Conservation (phyloP, 352 stramenopile genomes). For the Globisporangium cederbergense region DNA sequence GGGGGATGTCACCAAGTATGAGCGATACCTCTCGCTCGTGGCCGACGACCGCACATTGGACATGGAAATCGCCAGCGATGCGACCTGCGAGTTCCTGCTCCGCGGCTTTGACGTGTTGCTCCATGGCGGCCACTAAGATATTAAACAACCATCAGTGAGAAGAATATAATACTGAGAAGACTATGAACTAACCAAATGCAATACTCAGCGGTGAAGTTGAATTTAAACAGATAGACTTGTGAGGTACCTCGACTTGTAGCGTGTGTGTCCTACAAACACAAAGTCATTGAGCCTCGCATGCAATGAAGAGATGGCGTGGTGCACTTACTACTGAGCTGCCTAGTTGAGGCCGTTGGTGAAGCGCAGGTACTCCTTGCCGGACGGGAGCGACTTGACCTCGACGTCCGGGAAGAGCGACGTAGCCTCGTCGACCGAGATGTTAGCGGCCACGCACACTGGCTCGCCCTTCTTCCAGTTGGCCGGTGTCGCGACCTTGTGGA, state of each 20-base stretch:
- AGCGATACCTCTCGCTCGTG: constrained; percentile 74
- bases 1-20: constrained; percentile 57
- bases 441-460: constrained; percentile 59
- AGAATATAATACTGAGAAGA: background rate
- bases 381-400: constrained; percentile 61
- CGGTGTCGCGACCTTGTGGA: constrained; percentile 51
- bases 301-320: background rate
- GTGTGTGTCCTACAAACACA: background rate
- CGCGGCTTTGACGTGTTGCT: constrained; percentile 59
- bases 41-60: constrained; percentile 67
- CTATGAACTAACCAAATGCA: background rate
- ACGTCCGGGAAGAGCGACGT: constrained; percentile 62
- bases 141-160: too few species aligned
- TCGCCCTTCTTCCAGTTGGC: constrained; percentile 75
- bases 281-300: background rate
- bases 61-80: constrained; percentile 53
- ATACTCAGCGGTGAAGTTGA: constrained; percentile 9
- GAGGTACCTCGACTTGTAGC: background rate
- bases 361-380: constrained; percentile 69
- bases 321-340: background rate
- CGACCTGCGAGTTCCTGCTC: constrained; percentile 53
- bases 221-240: constrained; percentile 14
- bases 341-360: constrained; percentile 42
- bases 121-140: constrained; percentile 11
- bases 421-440: constrained; percentile 55